Base-by-base conservation (phyloP, 768 basidiomycete species). In the Lepiota venenata region DNA sequence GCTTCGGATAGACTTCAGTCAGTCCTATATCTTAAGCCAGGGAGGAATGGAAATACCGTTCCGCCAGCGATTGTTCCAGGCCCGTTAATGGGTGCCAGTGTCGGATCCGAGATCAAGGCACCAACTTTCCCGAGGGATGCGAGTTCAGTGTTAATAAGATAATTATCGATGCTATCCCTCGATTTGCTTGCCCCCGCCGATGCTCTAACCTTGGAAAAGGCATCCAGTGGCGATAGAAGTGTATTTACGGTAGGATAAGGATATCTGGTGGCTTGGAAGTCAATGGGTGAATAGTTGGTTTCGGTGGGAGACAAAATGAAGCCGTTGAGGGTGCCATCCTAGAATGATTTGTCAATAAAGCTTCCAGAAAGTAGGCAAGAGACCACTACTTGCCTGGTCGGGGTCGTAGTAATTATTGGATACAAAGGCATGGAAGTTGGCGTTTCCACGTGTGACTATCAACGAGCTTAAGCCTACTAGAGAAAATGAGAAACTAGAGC, bases 361-460 rank as follows among this genome's bases (percentile, higher is more conserved):
- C n/a, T 35, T 48, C 14, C 15, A 16, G 8, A 15, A 21, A 22
- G 16, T 12, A 4, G 5, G 2, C 32, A n/a, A 36, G 32, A 32
- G 32, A 11, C 32, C 5, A 8, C 6, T 14, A 10, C 39, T 20
- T 22, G 48, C 53, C 16, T 10, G 21, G 47, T 69, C 64, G 4
- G 69, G 64, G 48, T 71, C 69, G 52, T 70, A 69, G 50, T 69
- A 71, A 44, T 71, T 71, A 42, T 66, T 63, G 36, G 67, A 67
- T 7, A 71, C 69, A 52, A 58, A 71, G 4, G 69, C 66, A 46
- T 70, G 69, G 64, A 71, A 71, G 52, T 71, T 70, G 3, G 65
- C 63, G 58, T 71, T 71, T 58, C 69, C 69, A 57, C 69, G 69
- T 1, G 69, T 70, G 42, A 71, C 67, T 68, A 18, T 35, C 18